Evolutionary conservation across 2,329 filamentous ascomycete species (phyloP), one percentile per base, ranked within the genome.

Genomic region (Mycogone perniciosa): DNA sequence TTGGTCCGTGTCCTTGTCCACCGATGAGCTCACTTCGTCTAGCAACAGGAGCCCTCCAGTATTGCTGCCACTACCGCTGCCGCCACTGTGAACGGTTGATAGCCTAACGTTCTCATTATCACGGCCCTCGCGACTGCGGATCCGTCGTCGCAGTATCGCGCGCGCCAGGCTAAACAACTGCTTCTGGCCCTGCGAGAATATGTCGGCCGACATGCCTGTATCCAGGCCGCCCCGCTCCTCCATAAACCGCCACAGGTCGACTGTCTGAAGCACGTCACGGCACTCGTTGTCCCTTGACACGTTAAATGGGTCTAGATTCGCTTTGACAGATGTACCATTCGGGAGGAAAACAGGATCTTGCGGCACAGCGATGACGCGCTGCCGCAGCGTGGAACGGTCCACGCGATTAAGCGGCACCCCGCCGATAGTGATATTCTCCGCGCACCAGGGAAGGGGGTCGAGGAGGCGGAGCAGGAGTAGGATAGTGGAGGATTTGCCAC

Each of bases 141-240:
- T 37, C 2, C 48, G 43, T 29, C 44, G 48, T 2, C 75, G 66
- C 6, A 86, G 62, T 13, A 85, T 70, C 0, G 80, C 82, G 0
- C 82, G 66, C 0, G 78, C 82, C 1, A 87, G 71, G 55, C 76
- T 81, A 57, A 87, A 83, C 0, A 86, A 70, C 58, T 86, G 83
- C 41, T 75, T 75, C 62, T 86, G 82, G 0, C 84, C 84, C 33
- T 77, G 74, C 5, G 73, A 77, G 5, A 83, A 67, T 46, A 71
- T 67, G 6, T 76, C 70, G 2, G 72, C 65, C n/a, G 70, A 68
- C 55, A 84, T 71, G 2, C 52, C 56, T 0, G 61, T 60, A 3
- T 59, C 54, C 0, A 74, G 54, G 0, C 70, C 70, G 3, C 70
- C 70, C 3, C 62, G 58, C 4, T 64, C 60, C 0, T 59, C 43